phyloP scores from a whole-genome alignment of 2,329 filamentous ascomycete genomes.

The Arthrocladium fulminans region DNA sequence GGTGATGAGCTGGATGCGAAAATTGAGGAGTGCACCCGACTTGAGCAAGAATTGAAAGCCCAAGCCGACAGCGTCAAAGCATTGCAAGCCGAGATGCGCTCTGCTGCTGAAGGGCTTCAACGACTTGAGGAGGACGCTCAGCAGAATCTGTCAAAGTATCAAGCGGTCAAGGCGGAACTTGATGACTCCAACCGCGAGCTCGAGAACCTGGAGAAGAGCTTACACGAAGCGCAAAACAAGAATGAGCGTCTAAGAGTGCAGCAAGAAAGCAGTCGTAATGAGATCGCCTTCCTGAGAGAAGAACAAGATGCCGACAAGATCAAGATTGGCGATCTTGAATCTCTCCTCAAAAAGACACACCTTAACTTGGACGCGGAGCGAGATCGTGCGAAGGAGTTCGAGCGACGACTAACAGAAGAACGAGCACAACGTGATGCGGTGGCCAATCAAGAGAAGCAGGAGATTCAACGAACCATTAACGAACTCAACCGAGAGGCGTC shows the following conservation, averaged over 20 bases:
- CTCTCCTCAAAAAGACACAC: slow-evolving; percentile 68
- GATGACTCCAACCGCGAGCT: slow-evolving; percentile 78
- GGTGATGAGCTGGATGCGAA: slow-evolving; percentile 62
- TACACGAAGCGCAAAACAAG: slow-evolving; percentile 79
- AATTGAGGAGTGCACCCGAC: slow-evolving; percentile 58
- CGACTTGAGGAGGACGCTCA: slow-evolving; percentile 83
- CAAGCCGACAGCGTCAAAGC: slow-evolving; percentile 80
- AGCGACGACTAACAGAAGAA: slow-evolving; percentile 68
- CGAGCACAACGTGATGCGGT: slow-evolving; percentile 78
- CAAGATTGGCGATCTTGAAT: slow-evolving; percentile 88
- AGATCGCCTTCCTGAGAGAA: slow-evolving; percentile 90
- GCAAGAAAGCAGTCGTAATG: slow-evolving; percentile 81
- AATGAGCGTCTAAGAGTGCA: slow-evolving; percentile 80
- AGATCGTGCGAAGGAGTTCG: slow-evolving; percentile 63
- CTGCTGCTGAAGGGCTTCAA: slow-evolving; percentile 77
- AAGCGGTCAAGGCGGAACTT: slow-evolving; percentile 74
- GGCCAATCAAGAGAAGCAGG: slow-evolving; percentile 82
- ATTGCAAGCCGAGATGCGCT: slow-evolving; percentile 89
- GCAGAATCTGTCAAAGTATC: slow-evolving; percentile 66
- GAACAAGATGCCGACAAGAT: slow-evolving; percentile 98
- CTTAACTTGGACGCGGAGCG: slow-evolving; percentile 74
- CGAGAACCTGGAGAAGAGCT: slow-evolving; percentile 72
- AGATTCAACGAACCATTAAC: slow-evolving; percentile 86
- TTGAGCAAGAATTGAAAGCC: slow-evolving; percentile 64
- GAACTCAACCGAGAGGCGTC: slow-evolving; percentile 81